These are phyloP conservation scores for Acanthamoeba lenticulata DNA, from an alignment of 208 protist genomes.

Conservation along the genomic window DNA sequence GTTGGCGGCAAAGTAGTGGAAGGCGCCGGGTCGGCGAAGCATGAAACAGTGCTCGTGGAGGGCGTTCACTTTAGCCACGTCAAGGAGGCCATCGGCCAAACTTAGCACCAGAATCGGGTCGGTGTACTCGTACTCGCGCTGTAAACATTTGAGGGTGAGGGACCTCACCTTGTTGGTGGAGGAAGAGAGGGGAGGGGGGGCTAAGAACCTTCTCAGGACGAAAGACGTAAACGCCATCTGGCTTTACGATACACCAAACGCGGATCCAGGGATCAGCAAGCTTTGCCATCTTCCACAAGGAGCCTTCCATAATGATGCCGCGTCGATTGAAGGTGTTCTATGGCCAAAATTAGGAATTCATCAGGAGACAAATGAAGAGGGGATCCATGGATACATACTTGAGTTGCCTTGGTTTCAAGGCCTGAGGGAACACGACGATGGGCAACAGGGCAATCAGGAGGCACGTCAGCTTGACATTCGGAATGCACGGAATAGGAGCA, in stretches of 20 bases:
- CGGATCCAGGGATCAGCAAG: not conserved
- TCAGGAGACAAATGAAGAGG: not conserved
- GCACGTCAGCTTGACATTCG: not conserved
- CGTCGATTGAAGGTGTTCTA: not conserved
- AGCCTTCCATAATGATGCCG: not conserved
- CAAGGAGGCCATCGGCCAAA: not conserved
- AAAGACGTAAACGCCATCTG: not conserved
- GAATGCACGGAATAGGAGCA: not conserved
- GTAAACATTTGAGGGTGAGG: too few relatives aligned
- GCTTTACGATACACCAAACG: slow-evolving; percentile 10
- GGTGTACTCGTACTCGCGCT: not conserved
- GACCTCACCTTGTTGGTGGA: not conserved
- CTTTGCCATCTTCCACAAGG: not conserved
- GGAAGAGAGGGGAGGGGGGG: not conserved
- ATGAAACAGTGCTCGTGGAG: slow-evolving; percentile 34
- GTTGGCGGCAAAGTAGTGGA: not conserved
- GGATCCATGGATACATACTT: too few relatives aligned
- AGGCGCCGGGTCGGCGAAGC: not conserved
- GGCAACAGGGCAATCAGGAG: not conserved
- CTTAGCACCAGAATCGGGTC: not conserved
- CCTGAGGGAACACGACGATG: not conserved
- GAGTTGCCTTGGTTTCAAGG: too few relatives aligned
- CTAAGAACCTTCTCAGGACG: not conserved
- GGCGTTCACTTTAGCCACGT: not conserved
- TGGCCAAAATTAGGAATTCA: too few relatives aligned